Percentiles rank a stretch among this genome's conserved stretches.
Evolutionary conservation across 148 eudicot genomes (phyloP).

Genomic region (Camellia japonica): DNA sequence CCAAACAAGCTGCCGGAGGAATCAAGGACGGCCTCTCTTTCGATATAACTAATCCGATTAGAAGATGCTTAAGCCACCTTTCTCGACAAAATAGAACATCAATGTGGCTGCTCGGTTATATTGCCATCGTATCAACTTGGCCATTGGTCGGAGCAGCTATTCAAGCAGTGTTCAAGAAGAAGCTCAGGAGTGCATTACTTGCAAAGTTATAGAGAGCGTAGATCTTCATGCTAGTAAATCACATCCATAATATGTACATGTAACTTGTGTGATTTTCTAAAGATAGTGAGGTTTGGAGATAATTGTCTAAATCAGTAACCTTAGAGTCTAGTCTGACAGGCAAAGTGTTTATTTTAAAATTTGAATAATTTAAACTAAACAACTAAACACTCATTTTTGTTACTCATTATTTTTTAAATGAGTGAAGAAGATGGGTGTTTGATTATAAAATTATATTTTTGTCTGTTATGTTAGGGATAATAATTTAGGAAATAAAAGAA

Average conservation of each 20-base stretch:
- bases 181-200: conserved; percentile 30
- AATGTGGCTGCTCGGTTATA: conserved; percentile 72
- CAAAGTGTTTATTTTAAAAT: too few species aligned
- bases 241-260: neutral
- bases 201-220: conserved; percentile 29
- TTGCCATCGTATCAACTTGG: conserved; percentile 62
- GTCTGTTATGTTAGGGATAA: too few species aligned
- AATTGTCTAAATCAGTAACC: too few species aligned
- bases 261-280: neutral
- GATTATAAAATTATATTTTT: too few species aligned
- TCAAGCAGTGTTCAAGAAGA: conserved; percentile 48
- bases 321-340: too few species aligned
- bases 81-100: conserved; percentile 56
- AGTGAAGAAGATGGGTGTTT: too few species aligned
- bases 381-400: too few species aligned
- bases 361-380: too few species aligned
- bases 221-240: conserved; percentile 16
- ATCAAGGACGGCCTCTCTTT: conserved; percentile 15
- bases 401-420: too few species aligned
- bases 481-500: too few species aligned
- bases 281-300: too few species aligned
- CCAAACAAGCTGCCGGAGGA: conserved; percentile 19
- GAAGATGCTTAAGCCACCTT: conserved; percentile 52
- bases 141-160: conserved; percentile 61
- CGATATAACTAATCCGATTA: conserved; percentile 24